Percentiles rank a stretch among this genome's conserved stretches.
Evolutionary conservation across 2,329 filamentous ascomycete species (phyloP).

Genomic region (Ophiocordyceps unilateralis): DNA sequence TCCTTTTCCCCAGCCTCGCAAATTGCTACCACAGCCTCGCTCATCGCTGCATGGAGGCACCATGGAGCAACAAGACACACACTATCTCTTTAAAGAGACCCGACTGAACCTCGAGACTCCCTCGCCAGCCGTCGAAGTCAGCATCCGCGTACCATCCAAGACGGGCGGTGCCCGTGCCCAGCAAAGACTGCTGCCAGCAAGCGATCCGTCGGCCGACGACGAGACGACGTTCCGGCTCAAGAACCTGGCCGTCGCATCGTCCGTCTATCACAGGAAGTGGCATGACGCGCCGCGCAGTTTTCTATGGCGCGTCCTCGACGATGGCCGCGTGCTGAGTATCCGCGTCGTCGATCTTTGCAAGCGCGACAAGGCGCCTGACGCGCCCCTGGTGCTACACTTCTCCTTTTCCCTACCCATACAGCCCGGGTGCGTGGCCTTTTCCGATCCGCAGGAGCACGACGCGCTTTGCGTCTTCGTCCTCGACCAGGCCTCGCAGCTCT

Average conservation of each 20-base stretch:
- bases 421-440: conserved; percentile 63
- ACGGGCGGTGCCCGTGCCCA: conserved; percentile 25
- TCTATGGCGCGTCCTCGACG: conserved; percentile 77
- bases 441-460: conserved; percentile 65
- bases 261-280: conserved; percentile 68
- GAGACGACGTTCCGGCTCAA: conserved; percentile 56
- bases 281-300: conserved; percentile 68
- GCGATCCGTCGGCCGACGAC: conserved; percentile 35
- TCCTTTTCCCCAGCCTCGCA: conserved; percentile 13
- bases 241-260: conserved; percentile 60
- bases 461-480: conserved; percentile 64
- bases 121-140: conserved; percentile 50
- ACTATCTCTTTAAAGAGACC: conserved; percentile 71
- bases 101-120: conserved; percentile 65
- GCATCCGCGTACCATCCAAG: conserved; percentile 47
- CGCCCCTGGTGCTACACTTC: conserved; percentile 60
- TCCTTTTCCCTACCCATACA: conserved; percentile 59
- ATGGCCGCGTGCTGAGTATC: conserved; percentile 64
- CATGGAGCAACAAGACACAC: conserved; percentile 46
- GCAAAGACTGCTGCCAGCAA: conserved; percentile 17
- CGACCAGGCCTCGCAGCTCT: conserved; percentile 62
- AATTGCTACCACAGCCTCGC: conserved; percentile 8
- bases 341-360: conserved; percentile 68
- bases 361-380: conserved; percentile 46
- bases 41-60: conserved; percentile 39